Percentiles rank a stretch among this genome's conserved stretches.
Conservation (phyloP, 2,329 filamentous ascomycete species). For the Talaromyces sp. region DNA sequence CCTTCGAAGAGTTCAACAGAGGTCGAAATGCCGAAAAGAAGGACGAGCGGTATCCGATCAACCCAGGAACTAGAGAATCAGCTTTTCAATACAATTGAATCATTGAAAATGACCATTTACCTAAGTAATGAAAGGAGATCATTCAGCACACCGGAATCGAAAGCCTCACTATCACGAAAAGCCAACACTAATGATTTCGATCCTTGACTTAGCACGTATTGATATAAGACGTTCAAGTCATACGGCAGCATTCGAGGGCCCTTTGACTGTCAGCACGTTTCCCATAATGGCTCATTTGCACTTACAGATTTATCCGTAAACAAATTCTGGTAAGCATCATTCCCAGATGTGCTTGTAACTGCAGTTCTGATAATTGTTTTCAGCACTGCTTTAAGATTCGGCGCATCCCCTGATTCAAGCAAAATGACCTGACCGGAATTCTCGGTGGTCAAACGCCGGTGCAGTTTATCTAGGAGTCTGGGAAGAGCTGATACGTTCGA, state of each 20-base stretch:
- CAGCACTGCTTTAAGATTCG: conserved; percentile 46
- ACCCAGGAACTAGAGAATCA: conserved; percentile 52
- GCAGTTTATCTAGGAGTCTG: conserved; percentile 37
- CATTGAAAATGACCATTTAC: conserved; percentile 33
- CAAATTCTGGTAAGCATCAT: conserved; percentile 39
- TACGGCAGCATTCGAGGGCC: conserved; percentile 44
- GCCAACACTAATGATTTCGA: conserved; percentile 42
- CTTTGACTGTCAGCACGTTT: conserved; percentile 23
- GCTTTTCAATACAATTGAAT: neutral
- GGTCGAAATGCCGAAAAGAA: conserved; percentile 61
- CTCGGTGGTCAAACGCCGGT: conserved; percentile 30
- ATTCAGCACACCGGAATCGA: conserved; percentile 43
- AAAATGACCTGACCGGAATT: conserved; percentile 38
- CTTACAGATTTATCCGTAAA: conserved; percentile 38
- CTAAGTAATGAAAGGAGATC: conserved; percentile 47
- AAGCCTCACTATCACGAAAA: conserved; percentile 48
- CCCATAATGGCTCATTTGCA: neutral
- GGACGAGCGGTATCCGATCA: conserved; percentile 58
- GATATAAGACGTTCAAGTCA: conserved; percentile 45
- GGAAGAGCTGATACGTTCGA: conserved; percentile 44
- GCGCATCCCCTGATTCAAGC: conserved; percentile 44
- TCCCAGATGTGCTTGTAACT: conserved; percentile 38
- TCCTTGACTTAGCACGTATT: conserved; percentile 39
- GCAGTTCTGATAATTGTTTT: conserved; percentile 46
- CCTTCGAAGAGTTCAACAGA: conserved; percentile 61